phyloP scores from a whole-genome alignment of 2,329 filamentous ascomycete genomes.

The Verticillium nubilum region DNA sequence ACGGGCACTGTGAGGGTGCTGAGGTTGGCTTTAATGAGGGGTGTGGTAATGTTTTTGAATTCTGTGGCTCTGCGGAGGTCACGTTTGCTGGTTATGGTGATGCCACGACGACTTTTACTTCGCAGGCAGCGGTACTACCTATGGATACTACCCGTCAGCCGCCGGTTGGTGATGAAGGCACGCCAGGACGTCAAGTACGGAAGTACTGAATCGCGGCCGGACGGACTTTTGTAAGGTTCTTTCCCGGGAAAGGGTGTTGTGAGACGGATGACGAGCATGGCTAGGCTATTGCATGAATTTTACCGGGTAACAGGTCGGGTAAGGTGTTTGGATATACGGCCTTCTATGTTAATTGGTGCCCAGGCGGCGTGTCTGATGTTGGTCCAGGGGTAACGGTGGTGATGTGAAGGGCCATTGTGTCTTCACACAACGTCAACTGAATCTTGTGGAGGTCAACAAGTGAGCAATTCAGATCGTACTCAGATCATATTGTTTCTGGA shows the following conservation, averaged over 20 bases:
- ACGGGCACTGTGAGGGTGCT: constrained; percentile 23
- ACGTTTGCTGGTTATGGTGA: too few species aligned
- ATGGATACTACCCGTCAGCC: not conserved
- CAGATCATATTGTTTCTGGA: too few species aligned
- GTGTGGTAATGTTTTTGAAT: constrained; percentile 23
- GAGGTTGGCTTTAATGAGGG: constrained; percentile 18
- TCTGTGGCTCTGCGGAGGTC: not conserved
- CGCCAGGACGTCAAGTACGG: constrained; percentile 8
- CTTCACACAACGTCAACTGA: too few species aligned
- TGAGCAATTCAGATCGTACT: too few species aligned
- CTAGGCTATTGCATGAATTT: not conserved
- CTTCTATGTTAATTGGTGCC: not conserved
- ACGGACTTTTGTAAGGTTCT: not conserved
- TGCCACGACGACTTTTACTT: constrained; percentile 4
- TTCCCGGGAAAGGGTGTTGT: not conserved
- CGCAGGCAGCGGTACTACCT: not conserved
- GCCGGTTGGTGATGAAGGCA: not conserved
- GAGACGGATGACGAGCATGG: not conserved
- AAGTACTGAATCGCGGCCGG: not conserved
- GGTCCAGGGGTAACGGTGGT: too few species aligned
- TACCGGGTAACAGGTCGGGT: not conserved
- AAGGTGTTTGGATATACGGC: not conserved
- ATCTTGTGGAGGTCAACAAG: too few species aligned
- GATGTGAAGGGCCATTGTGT: too few species aligned
- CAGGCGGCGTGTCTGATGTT: too few species aligned